Evolutionary conservation across 805 yeast species (phyloP).

Genomic region (Kuraishia piskuri): DNA sequence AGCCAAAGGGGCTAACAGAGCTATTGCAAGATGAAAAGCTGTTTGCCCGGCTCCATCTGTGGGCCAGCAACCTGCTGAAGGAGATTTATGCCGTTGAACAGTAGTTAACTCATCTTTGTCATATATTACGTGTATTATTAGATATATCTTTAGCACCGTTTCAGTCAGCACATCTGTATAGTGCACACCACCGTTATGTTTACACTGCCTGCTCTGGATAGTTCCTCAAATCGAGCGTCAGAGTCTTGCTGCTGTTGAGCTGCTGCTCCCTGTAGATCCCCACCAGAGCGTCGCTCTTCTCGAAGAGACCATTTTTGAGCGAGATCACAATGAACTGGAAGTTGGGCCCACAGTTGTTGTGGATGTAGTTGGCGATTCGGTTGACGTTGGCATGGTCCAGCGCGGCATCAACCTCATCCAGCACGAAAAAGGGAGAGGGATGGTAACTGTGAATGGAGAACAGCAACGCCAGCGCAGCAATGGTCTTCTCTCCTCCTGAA

Average conservation of each 20-base stretch:
- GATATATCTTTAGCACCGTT: too few relatives aligned
- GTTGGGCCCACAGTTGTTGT: slow-evolving; percentile 61
- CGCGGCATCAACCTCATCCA: slow-evolving; percentile 98
- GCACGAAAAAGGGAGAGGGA: slow-evolving; percentile 92
- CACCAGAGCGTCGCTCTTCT: slow-evolving; percentile 81
- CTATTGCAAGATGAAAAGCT: slow-evolving; percentile 44
- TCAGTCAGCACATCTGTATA: too few relatives aligned
- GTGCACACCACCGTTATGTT: too few relatives aligned
- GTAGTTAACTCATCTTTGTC: too few relatives aligned
- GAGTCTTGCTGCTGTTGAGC: slow-evolving; percentile 61
- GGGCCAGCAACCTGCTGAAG: slow-evolving; percentile 46
- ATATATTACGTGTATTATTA: too few relatives aligned
- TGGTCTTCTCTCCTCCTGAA: slow-evolving; percentile 95
- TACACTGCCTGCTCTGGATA: slow-evolving; percentile 32
- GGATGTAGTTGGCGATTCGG: slow-evolving; percentile 79
- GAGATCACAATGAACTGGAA: slow-evolving; percentile 92
- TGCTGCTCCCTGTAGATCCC: slow-evolving; percentile 85
- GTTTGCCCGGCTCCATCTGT: slow-evolving; percentile 51
- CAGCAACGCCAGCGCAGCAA: slow-evolving; percentile 88
- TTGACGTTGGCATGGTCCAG: slow-evolving; percentile 84
- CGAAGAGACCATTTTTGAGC: slow-evolving; percentile 79
- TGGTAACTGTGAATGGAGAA: slow-evolving; percentile 87
- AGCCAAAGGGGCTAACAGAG: slow-evolving; percentile 47
- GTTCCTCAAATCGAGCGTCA: slow-evolving; percentile 63
- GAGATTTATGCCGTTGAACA: background rate